These are phyloP conservation scores for Zanthoxylum bungeanum DNA, from an alignment of 345 rosid species.

Conservation along the genomic window DNA sequence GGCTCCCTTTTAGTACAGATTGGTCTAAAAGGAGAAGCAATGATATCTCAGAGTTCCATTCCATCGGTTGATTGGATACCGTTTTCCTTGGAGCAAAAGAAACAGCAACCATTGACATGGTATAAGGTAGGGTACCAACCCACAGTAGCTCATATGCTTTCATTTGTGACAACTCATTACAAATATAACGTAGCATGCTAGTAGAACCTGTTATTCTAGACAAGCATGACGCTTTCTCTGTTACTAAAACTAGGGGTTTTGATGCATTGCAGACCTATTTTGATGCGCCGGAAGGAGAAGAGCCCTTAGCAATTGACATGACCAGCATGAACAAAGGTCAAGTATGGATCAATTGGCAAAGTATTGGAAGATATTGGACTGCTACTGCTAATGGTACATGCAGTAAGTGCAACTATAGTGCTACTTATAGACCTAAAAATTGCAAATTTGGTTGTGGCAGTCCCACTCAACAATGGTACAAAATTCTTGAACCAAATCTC, in stretches of 20 bases:
- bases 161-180: not conserved
- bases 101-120: slow-evolving; percentile 66
- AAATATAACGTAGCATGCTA: not conserved
- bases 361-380: slow-evolving; percentile 56
- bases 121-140: slow-evolving; percentile 49
- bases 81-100: slow-evolving; percentile 34
- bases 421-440: slow-evolving; percentile 33
- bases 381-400: slow-evolving; percentile 43
- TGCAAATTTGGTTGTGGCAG: slow-evolving; percentile 52
- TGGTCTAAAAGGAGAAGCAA: slow-evolving; percentile 76
- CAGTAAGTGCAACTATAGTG: slow-evolving; percentile 36
- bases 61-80: slow-evolving; percentile 52
- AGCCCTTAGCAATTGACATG: slow-evolving; percentile 58
- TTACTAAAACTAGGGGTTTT: not conserved
- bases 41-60: slow-evolving; percentile 40
- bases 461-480: slow-evolving; percentile 61
- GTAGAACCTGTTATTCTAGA: not conserved
- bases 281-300: slow-evolving; percentile 43
- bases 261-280: slow-evolving; percentile 36
- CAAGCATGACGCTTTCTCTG: not conserved
- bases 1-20: slow-evolving; percentile 33
- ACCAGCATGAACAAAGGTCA: slow-evolving; percentile 58
- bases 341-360: slow-evolving; percentile 50
- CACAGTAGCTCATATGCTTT: not conserved
- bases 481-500: not conserved